Percentiles rank a stretch among this genome's conserved stretches.
Conservation (phyloP, 345 rosid genomes). For the Heritiera fomes region DNA sequence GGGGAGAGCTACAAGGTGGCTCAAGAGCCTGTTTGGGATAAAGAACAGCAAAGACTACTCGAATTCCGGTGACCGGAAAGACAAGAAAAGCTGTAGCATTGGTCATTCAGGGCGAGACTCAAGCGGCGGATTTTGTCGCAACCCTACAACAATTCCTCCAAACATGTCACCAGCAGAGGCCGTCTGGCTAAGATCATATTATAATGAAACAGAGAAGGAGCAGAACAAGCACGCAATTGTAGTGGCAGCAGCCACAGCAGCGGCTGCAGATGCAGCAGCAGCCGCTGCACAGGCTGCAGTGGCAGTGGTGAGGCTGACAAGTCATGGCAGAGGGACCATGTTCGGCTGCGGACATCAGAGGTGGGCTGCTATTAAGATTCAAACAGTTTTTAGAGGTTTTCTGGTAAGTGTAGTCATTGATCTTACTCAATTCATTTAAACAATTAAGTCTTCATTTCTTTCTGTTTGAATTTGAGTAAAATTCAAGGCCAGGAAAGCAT, state of each 20-base stretch:
- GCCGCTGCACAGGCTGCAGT: slow-evolving; percentile 72
- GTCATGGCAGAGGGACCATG: slow-evolving; percentile 48
- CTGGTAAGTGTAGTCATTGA: slow-evolving; percentile 45
- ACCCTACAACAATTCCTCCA: slow-evolving; percentile 42
- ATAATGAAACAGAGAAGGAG: slow-evolving; percentile 53
- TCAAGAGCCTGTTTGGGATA: slow-evolving; percentile 72
- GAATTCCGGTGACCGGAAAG: slow-evolving; percentile 35
- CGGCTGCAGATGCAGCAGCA: slow-evolving; percentile 76
- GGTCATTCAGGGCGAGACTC: slow-evolving; percentile 37
- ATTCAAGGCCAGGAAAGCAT: slow-evolving; percentile 64
- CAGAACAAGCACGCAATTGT: slow-evolving; percentile 73
- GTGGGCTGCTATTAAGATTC: slow-evolving; percentile 69
- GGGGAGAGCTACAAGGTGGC: slow-evolving; percentile 85
- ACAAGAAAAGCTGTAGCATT: slow-evolving; percentile 32
- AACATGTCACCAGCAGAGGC: slow-evolving; percentile 46
- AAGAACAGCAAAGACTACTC: slow-evolving; percentile 47
- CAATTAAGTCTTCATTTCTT: not conserved
- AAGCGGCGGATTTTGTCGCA: slow-evolving; percentile 19
- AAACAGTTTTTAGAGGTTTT: slow-evolving; percentile 66
- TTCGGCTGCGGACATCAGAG: slow-evolving; percentile 39
- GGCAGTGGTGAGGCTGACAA: slow-evolving; percentile 58
- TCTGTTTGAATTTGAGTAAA: not conserved
- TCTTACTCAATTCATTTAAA: not conserved
- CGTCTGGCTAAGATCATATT: slow-evolving; percentile 53
- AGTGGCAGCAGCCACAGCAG: slow-evolving; percentile 76